Base-by-base conservation (phyloP, 176 grass and related monocot genomes). In the Puya raimondii region DNA sequence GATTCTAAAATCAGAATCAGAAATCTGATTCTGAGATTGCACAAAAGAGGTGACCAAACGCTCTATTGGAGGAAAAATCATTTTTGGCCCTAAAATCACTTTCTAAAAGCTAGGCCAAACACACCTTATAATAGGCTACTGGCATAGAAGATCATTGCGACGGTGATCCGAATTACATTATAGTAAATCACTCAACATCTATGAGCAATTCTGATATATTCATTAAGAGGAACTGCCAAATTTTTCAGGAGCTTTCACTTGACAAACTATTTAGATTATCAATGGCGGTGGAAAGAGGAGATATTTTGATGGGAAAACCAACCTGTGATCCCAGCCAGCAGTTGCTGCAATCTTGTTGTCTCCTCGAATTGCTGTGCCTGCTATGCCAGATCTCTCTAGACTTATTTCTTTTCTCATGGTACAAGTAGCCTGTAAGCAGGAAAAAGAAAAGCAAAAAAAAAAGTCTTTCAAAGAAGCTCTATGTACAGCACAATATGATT, bases 281-380 rank as follows among this genome's bases (percentile, higher is more conserved):
- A 17, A 59, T 22, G 33, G 33, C 66, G 15, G 14, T 47, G 26
- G 49, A 51, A 65, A 14, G 27, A 72, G 25, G 72, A 75, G 70
- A 68, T 27, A 72, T 42, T 57, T 71, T 47, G 70, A 79, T 70
- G 63, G 42, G 14, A 23, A 64, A 76, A 68, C 23, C 27, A 82
- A 97, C 93, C 86, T 89, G 71, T 92, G 86, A 81, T 97, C 94
- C 89, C 94, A 97, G 68, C 94, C 94, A 80, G 89, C 86, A 2
- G 89, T 88, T 76, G 94, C 89, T 51, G 84, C 63, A 59, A 97
- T 97, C 86, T 88, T 97, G 64, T 68, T 84, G 72, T 97, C 94
- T 75, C 57, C 74, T 25, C 89, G 86, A 82, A 97, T 88, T 0
- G 89, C 73, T 56, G 80, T 90, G 49, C 69, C 80, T 13, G 86